These are phyloP conservation scores for Penicillium sp. DNA, from an alignment of 2,329 filamentous ascomycete genomes.

Conservation along the genomic window DNA sequence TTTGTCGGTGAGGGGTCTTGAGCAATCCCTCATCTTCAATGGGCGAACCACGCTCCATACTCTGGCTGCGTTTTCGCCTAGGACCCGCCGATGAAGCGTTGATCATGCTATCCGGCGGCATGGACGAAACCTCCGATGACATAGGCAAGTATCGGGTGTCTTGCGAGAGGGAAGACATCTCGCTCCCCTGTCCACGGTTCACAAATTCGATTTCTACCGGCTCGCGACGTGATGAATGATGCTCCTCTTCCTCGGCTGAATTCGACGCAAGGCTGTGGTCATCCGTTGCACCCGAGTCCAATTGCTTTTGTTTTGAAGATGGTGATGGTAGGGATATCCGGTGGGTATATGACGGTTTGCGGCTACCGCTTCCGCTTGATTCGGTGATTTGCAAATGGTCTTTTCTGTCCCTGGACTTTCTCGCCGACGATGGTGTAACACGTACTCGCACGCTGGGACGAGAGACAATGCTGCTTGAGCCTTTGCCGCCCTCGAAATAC, in stretches of 20 bases:
- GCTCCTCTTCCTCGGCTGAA: constrained; percentile 77
- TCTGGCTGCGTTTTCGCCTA: constrained; percentile 52
- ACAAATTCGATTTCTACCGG: constrained; percentile 91
- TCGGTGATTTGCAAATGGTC: constrained; percentile 88
- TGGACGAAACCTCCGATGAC: constrained; percentile 83
- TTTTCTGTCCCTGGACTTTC: constrained; percentile 59
- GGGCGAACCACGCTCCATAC: constrained; percentile 44
- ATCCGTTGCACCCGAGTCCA: constrained; percentile 50
- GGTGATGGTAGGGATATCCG: constrained; percentile 62
- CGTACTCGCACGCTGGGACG: constrained; percentile 79
- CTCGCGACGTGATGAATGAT: constrained; percentile 63
- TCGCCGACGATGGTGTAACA: constrained; percentile 71
- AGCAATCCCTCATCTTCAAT: constrained; percentile 48
- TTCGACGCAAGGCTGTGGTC: constrained; percentile 69
- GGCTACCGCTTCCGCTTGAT: constrained; percentile 60
- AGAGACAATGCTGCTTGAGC: constrained; percentile 56
- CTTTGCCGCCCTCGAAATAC: constrained; percentile 82
- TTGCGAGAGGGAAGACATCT: constrained; percentile 62
- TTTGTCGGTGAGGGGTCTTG: constrained; percentile 58
- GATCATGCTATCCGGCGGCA: constrained; percentile 70
- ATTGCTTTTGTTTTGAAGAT: constrained; percentile 40
- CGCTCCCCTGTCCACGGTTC: constrained; percentile 61
- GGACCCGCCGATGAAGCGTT: constrained; percentile 53
- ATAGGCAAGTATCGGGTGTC: constrained; percentile 65
- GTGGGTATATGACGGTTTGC: constrained; percentile 68